phyloP scores from a whole-genome alignment of 495 filamentous ascomycete genomes.

The Podospora australis region DNA sequence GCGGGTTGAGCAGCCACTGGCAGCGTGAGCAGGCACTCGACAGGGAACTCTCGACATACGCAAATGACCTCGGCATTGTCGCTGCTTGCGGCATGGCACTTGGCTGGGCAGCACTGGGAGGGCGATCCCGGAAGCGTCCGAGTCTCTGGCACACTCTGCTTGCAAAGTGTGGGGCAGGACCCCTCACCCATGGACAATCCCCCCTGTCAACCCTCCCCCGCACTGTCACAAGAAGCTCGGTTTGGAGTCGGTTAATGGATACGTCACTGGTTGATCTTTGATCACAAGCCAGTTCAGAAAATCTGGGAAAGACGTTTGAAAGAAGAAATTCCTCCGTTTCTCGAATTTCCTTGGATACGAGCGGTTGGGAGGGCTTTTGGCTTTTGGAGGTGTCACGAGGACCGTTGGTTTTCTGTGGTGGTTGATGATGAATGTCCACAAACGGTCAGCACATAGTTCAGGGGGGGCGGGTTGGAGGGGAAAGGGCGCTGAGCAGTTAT shows the following conservation, averaged over 20 bases:
- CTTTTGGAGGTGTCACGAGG: conserved; percentile 6
- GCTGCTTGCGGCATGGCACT: conserved; percentile 3
- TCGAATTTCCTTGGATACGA: too few species aligned
- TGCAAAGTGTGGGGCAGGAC: conserved; percentile 4
- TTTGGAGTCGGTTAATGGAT: conserved; percentile 36
- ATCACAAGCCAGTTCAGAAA: conserved; percentile 26
- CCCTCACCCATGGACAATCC: conserved; percentile 3
- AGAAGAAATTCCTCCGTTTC: neutral
- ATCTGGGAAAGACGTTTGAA: neutral
- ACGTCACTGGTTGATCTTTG: conserved; percentile 25
- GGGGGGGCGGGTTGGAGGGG: neutral
- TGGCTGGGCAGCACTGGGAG: too few species aligned
- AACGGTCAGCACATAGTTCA: neutral
- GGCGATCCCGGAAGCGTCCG: conserved; percentile 27
- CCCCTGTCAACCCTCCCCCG: conserved; percentile 28
- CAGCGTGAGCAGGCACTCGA: neutral
- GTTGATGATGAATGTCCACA: neutral
- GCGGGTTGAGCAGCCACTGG: neutral
- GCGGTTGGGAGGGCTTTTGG: too few species aligned
- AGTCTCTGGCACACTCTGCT: conserved; percentile 4
- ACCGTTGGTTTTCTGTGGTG: neutral
- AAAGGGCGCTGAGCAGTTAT: too few species aligned
- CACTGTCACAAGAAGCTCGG: conserved; percentile 53
- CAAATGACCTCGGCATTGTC: conserved; percentile 19
- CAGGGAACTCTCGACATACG: conserved; percentile 6